Conservation (phyloP, 306 rosid species). For the Alnus glutinosa region DNA sequence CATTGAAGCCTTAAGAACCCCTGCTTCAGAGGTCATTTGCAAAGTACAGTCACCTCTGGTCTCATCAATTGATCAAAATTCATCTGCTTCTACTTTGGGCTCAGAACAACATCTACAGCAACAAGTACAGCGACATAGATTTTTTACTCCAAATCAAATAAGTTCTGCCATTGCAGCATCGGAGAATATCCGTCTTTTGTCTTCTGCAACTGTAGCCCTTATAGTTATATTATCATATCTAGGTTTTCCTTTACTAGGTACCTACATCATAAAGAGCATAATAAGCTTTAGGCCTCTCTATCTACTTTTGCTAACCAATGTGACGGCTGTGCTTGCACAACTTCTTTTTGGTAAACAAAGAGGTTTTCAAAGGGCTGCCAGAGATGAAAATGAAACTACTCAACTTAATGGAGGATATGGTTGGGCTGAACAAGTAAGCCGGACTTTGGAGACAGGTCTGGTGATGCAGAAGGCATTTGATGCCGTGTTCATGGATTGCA, state of each 20-base stretch:
- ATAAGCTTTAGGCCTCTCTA: constrained; percentile 62
- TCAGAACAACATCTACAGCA: constrained; percentile 20
- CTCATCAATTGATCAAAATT: constrained; percentile 12
- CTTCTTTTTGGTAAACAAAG: constrained; percentile 40
- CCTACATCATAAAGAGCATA: constrained; percentile 34
- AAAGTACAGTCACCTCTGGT: constrained; percentile 14
- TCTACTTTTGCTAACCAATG: constrained; percentile 63
- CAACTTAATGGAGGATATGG: constrained; percentile 34
- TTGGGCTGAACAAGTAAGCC: constrained; percentile 46
- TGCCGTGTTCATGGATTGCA: constrained; percentile 75
- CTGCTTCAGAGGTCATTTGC: constrained; percentile 32
- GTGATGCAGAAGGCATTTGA: constrained; percentile 50
- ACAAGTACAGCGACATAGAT: not conserved
- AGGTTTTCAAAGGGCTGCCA: constrained; percentile 19
- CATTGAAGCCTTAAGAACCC: constrained; percentile 22
- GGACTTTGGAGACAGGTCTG: constrained; percentile 45
- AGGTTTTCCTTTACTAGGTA: constrained; percentile 46
- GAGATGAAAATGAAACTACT: constrained; percentile 16
- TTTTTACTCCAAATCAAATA: constrained; percentile 46
- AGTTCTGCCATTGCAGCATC: constrained; percentile 58
- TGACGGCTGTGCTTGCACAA: constrained; percentile 54
- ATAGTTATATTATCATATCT: constrained; percentile 49
- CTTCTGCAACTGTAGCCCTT: constrained; percentile 55
- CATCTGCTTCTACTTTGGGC: constrained; percentile 32
- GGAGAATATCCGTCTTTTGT: constrained; percentile 44